Evolutionary conservation across 108 stramenopile species (phyloP).

Genomic region (Ochromonas danica): DNA sequence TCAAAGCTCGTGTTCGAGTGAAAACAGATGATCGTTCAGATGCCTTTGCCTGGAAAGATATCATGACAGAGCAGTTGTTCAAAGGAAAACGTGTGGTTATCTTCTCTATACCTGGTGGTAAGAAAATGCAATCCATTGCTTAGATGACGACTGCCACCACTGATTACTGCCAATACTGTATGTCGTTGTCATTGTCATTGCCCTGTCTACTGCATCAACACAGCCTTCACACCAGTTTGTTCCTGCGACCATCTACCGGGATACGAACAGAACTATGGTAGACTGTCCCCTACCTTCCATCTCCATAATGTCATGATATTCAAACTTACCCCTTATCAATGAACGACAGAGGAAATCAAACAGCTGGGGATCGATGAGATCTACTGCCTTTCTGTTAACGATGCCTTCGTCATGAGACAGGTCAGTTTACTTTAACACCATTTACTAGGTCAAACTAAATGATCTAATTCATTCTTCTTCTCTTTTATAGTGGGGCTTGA

Average conservation of each 20-base stretch:
- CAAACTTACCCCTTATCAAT: too few species aligned
- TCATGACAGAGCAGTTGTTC: constrained; percentile 53
- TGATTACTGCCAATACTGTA: too few species aligned
- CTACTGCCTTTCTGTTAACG: constrained; percentile 61
- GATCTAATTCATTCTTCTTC: too few species aligned
- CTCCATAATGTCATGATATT: too few species aligned
- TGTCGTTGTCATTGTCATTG: too few species aligned
- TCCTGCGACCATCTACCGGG: constrained; percentile 57
- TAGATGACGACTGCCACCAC: too few species aligned
- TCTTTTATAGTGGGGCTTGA: constrained; percentile 36
- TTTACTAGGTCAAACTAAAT: too few species aligned
- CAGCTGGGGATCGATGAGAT: constrained; percentile 56
- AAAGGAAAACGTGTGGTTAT: constrained; percentile 46
- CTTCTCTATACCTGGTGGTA: neutral
- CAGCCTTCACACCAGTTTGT: constrained; percentile 56
- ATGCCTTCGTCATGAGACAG: constrained; percentile 65
- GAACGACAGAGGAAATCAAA: too few species aligned
- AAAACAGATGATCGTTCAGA: constrained; percentile 18
- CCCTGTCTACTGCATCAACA: too few species aligned
- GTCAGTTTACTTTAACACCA: constrained; percentile 58
- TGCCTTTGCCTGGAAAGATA: constrained; percentile 59
- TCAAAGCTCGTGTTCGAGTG: neutral
- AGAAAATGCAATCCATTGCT: too few species aligned
- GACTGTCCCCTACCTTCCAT: too few species aligned
- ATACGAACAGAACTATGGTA: constrained; percentile 51